Conservation (phyloP, 2,329 filamentous ascomycete species). For the Pestalotiopsis sp. region DNA sequence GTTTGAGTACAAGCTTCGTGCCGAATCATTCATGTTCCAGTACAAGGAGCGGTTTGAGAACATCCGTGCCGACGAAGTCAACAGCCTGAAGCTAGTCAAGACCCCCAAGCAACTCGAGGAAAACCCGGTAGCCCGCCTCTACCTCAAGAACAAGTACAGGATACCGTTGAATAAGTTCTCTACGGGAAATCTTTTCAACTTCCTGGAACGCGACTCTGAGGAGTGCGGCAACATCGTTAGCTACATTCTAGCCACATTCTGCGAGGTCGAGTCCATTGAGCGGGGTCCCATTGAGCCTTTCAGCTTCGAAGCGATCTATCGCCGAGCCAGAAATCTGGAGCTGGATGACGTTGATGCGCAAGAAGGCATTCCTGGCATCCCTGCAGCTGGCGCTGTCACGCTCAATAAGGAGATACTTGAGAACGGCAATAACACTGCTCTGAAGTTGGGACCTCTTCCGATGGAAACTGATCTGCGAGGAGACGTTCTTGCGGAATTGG, state of each 20-base stretch:
- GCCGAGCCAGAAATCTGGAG: conserved; percentile 62
- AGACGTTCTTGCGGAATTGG: conserved; percentile 85
- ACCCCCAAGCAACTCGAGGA: conserved; percentile 78
- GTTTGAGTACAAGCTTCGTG: conserved; percentile 72
- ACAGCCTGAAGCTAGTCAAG: conserved; percentile 72
- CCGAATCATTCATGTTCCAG: conserved; percentile 71
- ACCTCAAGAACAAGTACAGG: conserved; percentile 84
- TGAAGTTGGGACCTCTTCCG: conserved; percentile 81
- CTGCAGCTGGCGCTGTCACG: conserved; percentile 59
- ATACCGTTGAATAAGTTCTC: conserved; percentile 87
- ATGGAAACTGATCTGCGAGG: conserved; percentile 82
- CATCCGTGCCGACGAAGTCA: conserved; percentile 80
- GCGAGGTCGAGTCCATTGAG: conserved; percentile 59
- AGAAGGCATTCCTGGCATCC: conserved; percentile 64
- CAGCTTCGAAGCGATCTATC: conserved; percentile 63
- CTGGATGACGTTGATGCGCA: conserved; percentile 65
- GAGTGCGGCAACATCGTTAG: conserved; percentile 80
- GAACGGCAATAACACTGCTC: conserved; percentile 53
- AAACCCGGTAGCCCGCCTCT: conserved; percentile 78
- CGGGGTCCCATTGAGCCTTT: conserved; percentile 67
- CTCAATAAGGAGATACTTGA: conserved; percentile 62
- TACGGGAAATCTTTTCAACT: conserved; percentile 81
- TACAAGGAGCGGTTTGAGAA: conserved; percentile 73
- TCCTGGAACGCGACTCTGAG: conserved; percentile 84
- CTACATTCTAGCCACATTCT: conserved; percentile 68